Percentiles rank a stretch among this genome's conserved stretches.
Conservation (phyloP, 1,284 basidiomycete species). For the Marasmius oreades region DNA sequence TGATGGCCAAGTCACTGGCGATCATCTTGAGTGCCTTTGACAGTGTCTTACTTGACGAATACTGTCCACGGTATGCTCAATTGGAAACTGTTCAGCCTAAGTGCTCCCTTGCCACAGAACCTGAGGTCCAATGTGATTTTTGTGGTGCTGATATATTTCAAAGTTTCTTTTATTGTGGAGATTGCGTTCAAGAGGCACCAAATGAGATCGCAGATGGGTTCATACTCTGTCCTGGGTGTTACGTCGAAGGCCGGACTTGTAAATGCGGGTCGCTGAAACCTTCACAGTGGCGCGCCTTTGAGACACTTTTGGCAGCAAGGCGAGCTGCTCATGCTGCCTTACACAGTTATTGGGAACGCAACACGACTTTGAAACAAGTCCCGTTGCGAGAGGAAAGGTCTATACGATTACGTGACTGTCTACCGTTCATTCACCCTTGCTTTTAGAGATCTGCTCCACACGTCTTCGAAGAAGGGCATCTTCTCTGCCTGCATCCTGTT, state of each 20-base stretch:
- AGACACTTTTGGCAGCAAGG: slow-evolving; percentile 28
- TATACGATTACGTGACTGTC: not conserved
- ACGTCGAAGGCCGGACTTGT: slow-evolving; percentile 69
- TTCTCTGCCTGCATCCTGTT: not conserved
- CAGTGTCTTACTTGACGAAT: slow-evolving; percentile 56
- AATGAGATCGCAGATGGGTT: slow-evolving; percentile 39
- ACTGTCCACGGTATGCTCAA: slow-evolving; percentile 29
- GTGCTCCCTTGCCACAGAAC: not conserved
- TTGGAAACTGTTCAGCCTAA: slow-evolving; percentile 21
- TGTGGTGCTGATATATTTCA: slow-evolving; percentile 76
- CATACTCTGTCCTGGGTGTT: slow-evolving; percentile 65
- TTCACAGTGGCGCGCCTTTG: slow-evolving; percentile 46
- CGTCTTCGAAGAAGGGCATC: not conserved
- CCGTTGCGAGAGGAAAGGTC: slow-evolving; percentile 6
- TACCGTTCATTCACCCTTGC: not conserved
- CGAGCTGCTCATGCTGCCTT: slow-evolving; percentile 22
- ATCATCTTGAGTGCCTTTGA: slow-evolving; percentile 50
- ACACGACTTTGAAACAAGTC: not conserved
- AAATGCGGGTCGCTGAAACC: slow-evolving; percentile 55
- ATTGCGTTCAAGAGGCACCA: slow-evolving; percentile 30
- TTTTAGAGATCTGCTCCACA: not conserved
- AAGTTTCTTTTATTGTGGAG: slow-evolving; percentile 66
- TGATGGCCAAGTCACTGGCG: slow-evolving; percentile 12
- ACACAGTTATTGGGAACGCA: slow-evolving; percentile 1
- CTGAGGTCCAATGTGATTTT: slow-evolving; percentile 58